Evolutionary conservation across 805 yeast genomes (phyloP), one percentile per base, ranked within the genome.

Genomic region (Yamadazyma endophytica): DNA sequence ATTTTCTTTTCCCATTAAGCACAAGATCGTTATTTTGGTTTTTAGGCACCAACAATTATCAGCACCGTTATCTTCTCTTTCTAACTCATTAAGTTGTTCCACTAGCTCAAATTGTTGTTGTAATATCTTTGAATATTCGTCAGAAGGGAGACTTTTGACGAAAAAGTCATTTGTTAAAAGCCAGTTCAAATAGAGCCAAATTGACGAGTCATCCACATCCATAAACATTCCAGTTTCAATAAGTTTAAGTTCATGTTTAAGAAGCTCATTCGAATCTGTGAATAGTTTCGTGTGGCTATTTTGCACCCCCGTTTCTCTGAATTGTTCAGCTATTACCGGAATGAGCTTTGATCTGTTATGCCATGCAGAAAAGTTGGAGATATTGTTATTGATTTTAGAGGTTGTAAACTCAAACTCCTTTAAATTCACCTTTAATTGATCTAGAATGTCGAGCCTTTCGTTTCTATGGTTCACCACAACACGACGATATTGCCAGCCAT

Each of bases 361-460:
- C 95, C 96, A 88, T 5, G 98, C 97, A 2, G 96, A 85, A 49
- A 82, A 92, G 56, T 92, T 92, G 22, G 96, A 84, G 36, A 89
- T 86, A 55, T 92, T 84, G 33, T 69, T 72, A 46, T 82, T 83
- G 46, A 92, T 87, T 62, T 80, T 82, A 30, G 62, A 57, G 0
- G 90, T 82, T 1, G 97, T 87, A 56, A 77, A 90, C 16, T 71
- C 70, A 44, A 87, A 78, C 55, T 90, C 97, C 4, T 58, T 41
- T 18, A 58, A 46, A 32, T 64, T 47, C 13, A 64, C 41, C n/a
- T 44, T 50, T 20, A 69, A 49, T 13, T 32, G 30, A 8, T 42
- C 28, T 8, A 20, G 24, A 2, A 18, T 12, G 6, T 27, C 33
- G 4, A 33, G 24, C 2, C 18, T 23, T 9, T 12, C 22, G 3